phyloP scores from a whole-genome alignment of 2,329 filamentous ascomycete genomes.

The Ceratocystis lukuohia region DNA sequence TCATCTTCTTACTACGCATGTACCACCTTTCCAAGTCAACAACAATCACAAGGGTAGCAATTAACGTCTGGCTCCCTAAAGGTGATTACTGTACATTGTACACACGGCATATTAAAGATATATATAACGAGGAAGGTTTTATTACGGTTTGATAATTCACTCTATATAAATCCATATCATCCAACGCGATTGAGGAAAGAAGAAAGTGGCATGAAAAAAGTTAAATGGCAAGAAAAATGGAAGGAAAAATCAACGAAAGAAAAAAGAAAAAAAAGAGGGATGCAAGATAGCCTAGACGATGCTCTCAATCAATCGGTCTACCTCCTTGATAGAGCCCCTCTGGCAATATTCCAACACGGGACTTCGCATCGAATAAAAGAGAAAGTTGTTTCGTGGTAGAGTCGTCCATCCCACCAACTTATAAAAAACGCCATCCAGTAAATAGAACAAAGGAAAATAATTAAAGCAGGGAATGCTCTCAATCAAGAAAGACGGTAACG shows the following conservation, averaged over 20 bases:
- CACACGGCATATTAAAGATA: neutral
- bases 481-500: too few relatives aligned
- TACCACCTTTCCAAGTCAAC: too few relatives aligned
- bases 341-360: too few relatives aligned
- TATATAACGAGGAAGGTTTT: neutral
- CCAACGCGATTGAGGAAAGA: slow-evolving; percentile 9
- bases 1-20: too few relatives aligned
- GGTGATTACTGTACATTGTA: too few relatives aligned
- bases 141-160: neutral
- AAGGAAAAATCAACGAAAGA: neutral
- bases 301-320: too few relatives aligned
- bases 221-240: neutral
- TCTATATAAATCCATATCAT: neutral
- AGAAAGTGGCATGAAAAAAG: neutral
- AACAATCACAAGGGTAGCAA: too few relatives aligned
- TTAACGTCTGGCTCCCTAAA: too few relatives aligned
- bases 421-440: neutral
- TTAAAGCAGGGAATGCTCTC: too few relatives aligned
- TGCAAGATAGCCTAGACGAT: neutral
- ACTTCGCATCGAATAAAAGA: too few relatives aligned
- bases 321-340: too few relatives aligned
- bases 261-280: neutral
- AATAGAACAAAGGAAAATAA: neutral
- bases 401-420: neutral
- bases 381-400: too few relatives aligned